Base-by-base conservation (phyloP, 2,329 filamentous ascomycete species). In the Hypoxylon sp. region DNA sequence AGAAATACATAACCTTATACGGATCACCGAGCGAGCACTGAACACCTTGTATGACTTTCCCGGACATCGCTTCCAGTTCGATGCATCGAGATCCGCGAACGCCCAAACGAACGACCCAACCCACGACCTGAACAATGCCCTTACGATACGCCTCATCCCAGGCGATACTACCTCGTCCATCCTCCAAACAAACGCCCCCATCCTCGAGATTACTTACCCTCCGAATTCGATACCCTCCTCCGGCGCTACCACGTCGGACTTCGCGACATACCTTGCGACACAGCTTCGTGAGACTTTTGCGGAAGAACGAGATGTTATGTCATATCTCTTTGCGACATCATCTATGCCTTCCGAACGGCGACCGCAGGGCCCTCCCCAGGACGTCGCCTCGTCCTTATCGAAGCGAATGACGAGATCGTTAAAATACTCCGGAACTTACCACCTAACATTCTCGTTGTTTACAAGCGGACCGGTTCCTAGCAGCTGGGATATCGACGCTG, bases 401-500 rank as follows among this genome's bases (percentile, higher is more conserved):
- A 90, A 83, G 84, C 91, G 93, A 64, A 91, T 91, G 34, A 95
- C 91, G 2, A 86, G 93, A 52, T 93, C 93, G 0, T 86, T 98
- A 73, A 96, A 94, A 75, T 97, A 97, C 75, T 91, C 95, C 3
- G 89, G 94, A 13, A 97, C 92, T 0, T 99, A 98, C 75, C 95
- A 99, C 75, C 82, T 99, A 26, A 97, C 94, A 0, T 97, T 99
- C 74, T 99, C 95, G 0, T 84, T 99, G 2, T 98, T 99, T 75
- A 95, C 93, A 0, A 90, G 91, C 11, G 89, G 89, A 1, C 85
- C 90, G 1, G 77, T 82, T 0, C 95, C 95, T 1, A 97, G 91
- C 30, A 91, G 90, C 8, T 99, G 95, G 95, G 92, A 97, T 54
- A 92, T 98, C 52, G 91, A 97, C 68, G 79, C 85, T 34, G 93